phyloP scores from a whole-genome alignment of 306 rosid genomes.

The Quercus alba region DNA sequence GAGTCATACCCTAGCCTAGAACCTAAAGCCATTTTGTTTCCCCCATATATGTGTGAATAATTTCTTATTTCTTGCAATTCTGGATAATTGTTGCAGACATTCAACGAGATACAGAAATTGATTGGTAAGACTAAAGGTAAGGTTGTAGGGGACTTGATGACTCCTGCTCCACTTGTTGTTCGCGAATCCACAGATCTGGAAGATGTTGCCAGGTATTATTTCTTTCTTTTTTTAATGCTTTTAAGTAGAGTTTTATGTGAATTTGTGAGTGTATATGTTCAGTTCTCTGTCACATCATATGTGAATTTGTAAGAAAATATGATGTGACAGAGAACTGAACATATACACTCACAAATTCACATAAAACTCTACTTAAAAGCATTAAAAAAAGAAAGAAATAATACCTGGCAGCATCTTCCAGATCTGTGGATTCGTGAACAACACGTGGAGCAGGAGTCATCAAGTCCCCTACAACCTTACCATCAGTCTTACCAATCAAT shows the following conservation, averaged over 20 bases:
- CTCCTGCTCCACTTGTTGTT: conserved; percentile 84
- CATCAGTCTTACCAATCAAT: conserved; percentile 66
- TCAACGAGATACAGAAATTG: not conserved
- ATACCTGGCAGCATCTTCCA: conserved; percentile 87
- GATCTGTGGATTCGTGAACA: conserved; percentile 69
- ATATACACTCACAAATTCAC: not conserved
- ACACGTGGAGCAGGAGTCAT: conserved; percentile 90
- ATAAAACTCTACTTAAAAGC: not conserved
- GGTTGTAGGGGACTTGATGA: conserved; percentile 95
- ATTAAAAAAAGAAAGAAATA: not conserved
- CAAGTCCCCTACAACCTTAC: conserved; percentile 87
- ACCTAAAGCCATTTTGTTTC: not conserved
- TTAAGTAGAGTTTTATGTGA: not conserved
- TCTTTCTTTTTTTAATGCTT: not conserved
- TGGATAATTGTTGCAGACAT: too few relatives aligned
- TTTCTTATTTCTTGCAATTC: conserved; percentile 14
- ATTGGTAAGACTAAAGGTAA: conserved; percentile 79
- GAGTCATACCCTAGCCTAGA: not conserved
- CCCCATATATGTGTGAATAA: not conserved
- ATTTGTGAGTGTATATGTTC: not conserved
- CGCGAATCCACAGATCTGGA: conserved; percentile 68
- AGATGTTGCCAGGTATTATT: conserved; percentile 73
- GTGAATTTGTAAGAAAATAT: not conserved
- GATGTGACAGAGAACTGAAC: not conserved
- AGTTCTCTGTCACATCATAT: not conserved